A percentile compares a stretch with the other conserved stretches of the same genome.
Evolutionary conservation across 805 yeast species (phyloP).

Genomic region (Pichia cephalocereana): DNA sequence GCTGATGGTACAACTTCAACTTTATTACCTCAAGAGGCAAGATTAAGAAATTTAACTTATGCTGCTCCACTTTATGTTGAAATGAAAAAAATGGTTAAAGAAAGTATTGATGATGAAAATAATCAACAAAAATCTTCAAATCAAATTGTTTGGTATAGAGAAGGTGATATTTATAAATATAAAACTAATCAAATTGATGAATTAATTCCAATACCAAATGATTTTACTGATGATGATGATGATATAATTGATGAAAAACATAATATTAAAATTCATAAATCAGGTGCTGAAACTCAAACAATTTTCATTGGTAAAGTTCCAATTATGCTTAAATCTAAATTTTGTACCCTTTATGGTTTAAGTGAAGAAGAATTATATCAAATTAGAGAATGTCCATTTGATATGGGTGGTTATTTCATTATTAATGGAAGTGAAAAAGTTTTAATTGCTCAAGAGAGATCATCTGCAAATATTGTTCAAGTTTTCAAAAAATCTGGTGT

Average conservation of each 20-base stretch:
- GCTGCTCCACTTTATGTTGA: conserved; percentile 95
- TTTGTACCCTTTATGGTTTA: conserved; percentile 84
- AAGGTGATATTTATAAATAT: conserved; percentile 36
- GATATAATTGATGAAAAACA: conserved; percentile 43
- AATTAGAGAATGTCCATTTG: conserved; percentile 96
- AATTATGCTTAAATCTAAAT: conserved; percentile 93
- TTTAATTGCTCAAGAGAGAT: conserved; percentile 95
- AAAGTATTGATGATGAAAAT: conserved; percentile 65
- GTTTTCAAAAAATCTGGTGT: conserved; percentile 97
- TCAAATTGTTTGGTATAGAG: conserved; percentile 54
- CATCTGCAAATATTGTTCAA: conserved; percentile 97
- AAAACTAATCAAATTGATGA: conserved; percentile 23
- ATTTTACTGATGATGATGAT: conserved; percentile 53
- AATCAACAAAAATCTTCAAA: conserved; percentile 28
- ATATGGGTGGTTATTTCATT: conserved; percentile 99
- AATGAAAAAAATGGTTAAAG: conserved; percentile 83
- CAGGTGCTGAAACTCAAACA: conserved; percentile 30
- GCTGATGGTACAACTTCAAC: conserved; percentile 99
- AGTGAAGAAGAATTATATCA: conserved; percentile 91
- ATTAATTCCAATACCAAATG: conserved; percentile 21
- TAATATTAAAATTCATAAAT: conserved; percentile 23
- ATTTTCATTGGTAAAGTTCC: conserved; percentile 94
- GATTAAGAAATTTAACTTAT: conserved; percentile 91
- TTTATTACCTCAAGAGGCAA: conserved; percentile 96
- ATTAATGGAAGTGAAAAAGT: conserved; percentile 98